phyloP scores from a whole-genome alignment of 1,139 yeast species.

The Magnusiomyces magnusii region DNA sequence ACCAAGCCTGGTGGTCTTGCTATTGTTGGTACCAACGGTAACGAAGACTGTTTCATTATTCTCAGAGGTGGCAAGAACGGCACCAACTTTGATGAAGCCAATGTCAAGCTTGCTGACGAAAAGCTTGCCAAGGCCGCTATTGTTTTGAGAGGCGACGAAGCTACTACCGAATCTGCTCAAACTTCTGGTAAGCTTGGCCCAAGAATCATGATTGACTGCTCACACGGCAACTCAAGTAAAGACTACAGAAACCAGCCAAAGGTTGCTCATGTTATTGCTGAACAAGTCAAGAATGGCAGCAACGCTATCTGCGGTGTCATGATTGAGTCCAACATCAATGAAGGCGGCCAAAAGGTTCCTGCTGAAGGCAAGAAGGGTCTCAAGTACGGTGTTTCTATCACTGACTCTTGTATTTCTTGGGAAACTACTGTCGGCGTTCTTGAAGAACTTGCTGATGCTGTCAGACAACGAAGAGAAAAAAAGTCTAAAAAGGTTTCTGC shows the following conservation, averaged over 20 bases:
- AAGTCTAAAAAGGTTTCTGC: conserved; percentile 9
- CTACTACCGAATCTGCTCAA: conserved; percentile 54
- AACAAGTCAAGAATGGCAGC: conserved; percentile 78
- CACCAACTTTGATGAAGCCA: conserved; percentile 79
- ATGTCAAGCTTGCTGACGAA: conserved; percentile 61
- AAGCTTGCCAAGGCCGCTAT: conserved; percentile 54
- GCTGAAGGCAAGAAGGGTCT: conserved; percentile 63
- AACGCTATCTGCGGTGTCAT: conserved; percentile 78
- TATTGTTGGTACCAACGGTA: conserved; percentile 91
- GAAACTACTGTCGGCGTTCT: conserved; percentile 80
- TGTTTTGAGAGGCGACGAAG: background rate
- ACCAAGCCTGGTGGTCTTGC: conserved; percentile 97
- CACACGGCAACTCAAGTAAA: conserved; percentile 94
- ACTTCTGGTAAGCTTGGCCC: conserved; percentile 38
- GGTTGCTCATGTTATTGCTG: conserved; percentile 71
- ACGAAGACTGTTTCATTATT: conserved; percentile 65
- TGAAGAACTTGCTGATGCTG: conserved; percentile 71
- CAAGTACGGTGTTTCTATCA: conserved; percentile 93
- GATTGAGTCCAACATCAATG: conserved; percentile 92
- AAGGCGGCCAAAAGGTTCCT: conserved; percentile 75
- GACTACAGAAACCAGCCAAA: conserved; percentile 92
- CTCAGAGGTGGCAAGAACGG: conserved; percentile 94
- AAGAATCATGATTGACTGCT: conserved; percentile 87
- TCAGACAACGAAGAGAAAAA: conserved; percentile 57
- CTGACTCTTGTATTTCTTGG: conserved; percentile 96